Evolutionary conservation across 441 rosid genomes (phyloP), one percentile per base, ranked within the genome.

Genomic region (Rhodomyrtus psidioides): DNA sequence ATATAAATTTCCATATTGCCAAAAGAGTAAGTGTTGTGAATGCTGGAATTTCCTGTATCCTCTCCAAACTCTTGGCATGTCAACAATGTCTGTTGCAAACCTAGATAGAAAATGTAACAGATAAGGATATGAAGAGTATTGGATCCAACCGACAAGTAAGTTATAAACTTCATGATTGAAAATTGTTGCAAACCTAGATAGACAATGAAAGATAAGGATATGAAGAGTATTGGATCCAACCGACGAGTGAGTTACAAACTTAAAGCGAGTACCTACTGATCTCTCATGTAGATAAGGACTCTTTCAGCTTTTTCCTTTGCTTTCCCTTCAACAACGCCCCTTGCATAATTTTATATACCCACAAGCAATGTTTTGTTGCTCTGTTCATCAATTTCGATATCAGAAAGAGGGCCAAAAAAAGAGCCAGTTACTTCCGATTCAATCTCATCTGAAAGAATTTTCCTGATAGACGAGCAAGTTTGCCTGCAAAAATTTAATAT

Each of bases 51-150:
- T 97, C 99, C 91, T 96, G 99, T 42, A 93, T 94, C 98, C 98
- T 75, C 95, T 96, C 99, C 99, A 97, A 88, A 97, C 93, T 65
- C 99, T 96, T 44, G 99, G 99, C 97, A 96, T 96, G 86, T 99
- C 95, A 88, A 95, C 99, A 82, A 96, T n/a, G n/a, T n/a, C n/a
- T 87, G 91, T 92, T 56, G 98, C 90, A 94, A 97, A 97, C 92
- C 99, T 97, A 93, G 34, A 88, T 30, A 70, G 83, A 86, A 86
- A 84, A 28, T 60, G 39, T 15, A 70, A 6, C n/a, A n/a, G 24
- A 82, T 53, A 49, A 82, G 65, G n/a, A 81, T 24, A 24, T 16
- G 7, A 75, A 79, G 39, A 34, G 5, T 42, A 46, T 51, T 82
- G 24, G 53, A 83, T 39, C 30, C 26, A 59, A 58, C n/a, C 84